A percentile compares a stretch with the other conserved stretches of the same genome.
Evolutionary conservation across 345 rosid species (phyloP).

Genomic region (Gossypium mustelinum): DNA sequence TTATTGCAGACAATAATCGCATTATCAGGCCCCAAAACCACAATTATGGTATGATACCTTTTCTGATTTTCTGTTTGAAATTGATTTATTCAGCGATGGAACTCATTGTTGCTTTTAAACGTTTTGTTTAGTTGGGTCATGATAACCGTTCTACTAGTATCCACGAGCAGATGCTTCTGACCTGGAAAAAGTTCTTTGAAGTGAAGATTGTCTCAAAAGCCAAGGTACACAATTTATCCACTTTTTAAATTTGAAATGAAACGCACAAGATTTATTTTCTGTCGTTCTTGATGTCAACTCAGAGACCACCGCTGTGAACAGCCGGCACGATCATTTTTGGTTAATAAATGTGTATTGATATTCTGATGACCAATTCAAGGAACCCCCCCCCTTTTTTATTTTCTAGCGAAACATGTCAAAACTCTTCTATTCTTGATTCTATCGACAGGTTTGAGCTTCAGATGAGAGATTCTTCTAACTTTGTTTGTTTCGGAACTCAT

Average conservation of each 20-base stretch:
- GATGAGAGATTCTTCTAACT: not conserved
- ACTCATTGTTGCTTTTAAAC: constrained; percentile 11
- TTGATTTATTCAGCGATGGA: not conserved
- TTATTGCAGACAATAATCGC: constrained; percentile 62
- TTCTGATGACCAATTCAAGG: not conserved
- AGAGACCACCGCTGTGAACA: not conserved
- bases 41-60: constrained; percentile 51
- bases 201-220: constrained; percentile 68
- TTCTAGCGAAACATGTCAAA: not conserved
- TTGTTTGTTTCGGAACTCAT: not conserved
- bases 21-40: constrained; percentile 77
- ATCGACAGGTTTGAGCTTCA: constrained; percentile 4
- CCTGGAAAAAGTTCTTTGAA: constrained; percentile 73
- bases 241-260: not conserved
- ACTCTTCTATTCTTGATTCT: not conserved
- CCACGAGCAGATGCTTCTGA: constrained; percentile 80
- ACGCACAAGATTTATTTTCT: not conserved
- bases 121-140: constrained; percentile 64
- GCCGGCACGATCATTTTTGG: not conserved
- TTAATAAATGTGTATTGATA: not conserved
- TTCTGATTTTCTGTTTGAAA: not conserved
- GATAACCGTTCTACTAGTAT: constrained; percentile 82
- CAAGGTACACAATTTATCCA: constrained; percentile 42
- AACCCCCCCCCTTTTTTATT: too few species aligned
- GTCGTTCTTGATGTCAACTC: not conserved